A percentile compares a stretch with the other conserved stretches of the same genome.
Conservation (phyloP, 306 rosid genomes). For the Ceratonia siliqua region DNA sequence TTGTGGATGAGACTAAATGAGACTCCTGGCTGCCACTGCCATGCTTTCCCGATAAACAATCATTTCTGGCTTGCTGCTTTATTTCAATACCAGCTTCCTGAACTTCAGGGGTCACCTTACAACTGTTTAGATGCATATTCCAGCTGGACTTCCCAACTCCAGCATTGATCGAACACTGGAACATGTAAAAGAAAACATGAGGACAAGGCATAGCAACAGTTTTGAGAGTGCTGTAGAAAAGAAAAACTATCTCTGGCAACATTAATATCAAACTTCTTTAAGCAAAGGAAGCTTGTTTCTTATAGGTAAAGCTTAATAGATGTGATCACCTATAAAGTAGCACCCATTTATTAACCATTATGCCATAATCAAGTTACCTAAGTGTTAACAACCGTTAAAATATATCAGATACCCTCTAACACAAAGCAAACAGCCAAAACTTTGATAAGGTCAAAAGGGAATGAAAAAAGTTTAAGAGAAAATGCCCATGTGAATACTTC, state of each 20-base stretch:
- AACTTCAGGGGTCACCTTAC: constrained; percentile 25
- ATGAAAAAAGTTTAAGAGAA: too few species aligned
- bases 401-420: not conserved
- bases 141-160: constrained; percentile 30
- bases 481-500: too few species aligned
- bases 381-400: not conserved
- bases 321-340: not conserved
- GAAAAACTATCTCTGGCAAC: not conserved
- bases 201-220: not conserved
- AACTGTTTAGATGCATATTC: constrained; percentile 29
- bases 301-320: not conserved
- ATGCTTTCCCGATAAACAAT: constrained; percentile 31
- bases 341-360: too few species aligned
- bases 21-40: constrained; percentile 43
- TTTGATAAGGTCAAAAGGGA: too few species aligned
- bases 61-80: constrained; percentile 26
- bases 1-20: constrained; percentile 38
- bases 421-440: not conserved
- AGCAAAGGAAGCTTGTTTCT: not conserved
- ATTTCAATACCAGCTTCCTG: constrained; percentile 26
- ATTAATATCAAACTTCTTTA: not conserved
- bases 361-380: too few species aligned
- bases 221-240: not conserved
- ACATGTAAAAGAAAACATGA: constrained; percentile 19
- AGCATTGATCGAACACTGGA: constrained; percentile 39